phyloP scores from a whole-genome alignment of 495 filamentous ascomycete genomes.

The Neurospora sp. region DNA sequence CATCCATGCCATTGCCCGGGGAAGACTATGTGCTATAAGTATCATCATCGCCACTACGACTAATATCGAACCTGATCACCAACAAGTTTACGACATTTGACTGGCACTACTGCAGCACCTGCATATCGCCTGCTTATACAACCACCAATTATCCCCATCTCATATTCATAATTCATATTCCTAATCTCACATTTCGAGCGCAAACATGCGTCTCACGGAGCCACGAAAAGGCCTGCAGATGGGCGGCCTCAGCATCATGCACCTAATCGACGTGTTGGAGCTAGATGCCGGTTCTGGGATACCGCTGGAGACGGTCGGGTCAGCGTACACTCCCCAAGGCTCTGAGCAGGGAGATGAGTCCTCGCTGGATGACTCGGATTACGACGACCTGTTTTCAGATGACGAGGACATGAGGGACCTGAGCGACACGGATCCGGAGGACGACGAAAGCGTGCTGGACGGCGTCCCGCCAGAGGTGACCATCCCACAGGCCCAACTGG shows the following conservation, averaged over 20 bases:
- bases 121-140: neutral
- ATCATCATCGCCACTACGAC: neutral
- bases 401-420: neutral
- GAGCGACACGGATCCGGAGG: neutral
- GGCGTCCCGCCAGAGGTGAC: neutral
- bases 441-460: neutral
- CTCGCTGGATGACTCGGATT: neutral
- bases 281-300: conserved; percentile 1
- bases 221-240: neutral
- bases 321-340: neutral
- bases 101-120: neutral
- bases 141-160: neutral
- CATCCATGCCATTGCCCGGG: neutral
- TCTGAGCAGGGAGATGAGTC: neutral
- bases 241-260: conserved; percentile 1
- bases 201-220: neutral
- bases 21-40: neutral
- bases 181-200: neutral
- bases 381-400: neutral
- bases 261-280: conserved; percentile 3
- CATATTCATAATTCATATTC: neutral
- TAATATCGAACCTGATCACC: neutral
- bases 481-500: neutral
- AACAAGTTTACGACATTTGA: neutral
- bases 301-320: neutral